Conservation (phyloP, 116 monocot species). For the Trichopus zeylanicus region DNA sequence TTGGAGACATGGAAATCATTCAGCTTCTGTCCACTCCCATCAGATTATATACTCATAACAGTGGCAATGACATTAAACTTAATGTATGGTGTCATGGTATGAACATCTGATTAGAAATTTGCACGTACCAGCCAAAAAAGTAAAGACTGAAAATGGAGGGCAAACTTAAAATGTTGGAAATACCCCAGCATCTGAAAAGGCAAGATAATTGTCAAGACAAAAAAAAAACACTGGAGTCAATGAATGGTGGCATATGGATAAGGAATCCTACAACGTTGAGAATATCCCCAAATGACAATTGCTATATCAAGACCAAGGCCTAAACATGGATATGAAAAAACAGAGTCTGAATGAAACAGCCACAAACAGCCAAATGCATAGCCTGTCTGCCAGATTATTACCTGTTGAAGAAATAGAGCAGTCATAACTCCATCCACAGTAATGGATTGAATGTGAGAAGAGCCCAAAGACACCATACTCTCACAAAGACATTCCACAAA, state of each 20-base stretch:
- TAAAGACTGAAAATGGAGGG: conserved; percentile 84
- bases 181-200: conserved; percentile 85
- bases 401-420: conserved; percentile 75
- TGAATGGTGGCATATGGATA: no score
- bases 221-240: no score
- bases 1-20: not conserved
- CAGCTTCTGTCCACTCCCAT: not conserved
- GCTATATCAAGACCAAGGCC: conserved; percentile 1
- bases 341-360: no score
- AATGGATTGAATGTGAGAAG: conserved; percentile 69
- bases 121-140: conserved; percentile 86
- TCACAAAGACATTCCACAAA: conserved; percentile 82
- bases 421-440: conserved; percentile 27
- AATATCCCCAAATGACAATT: no score
- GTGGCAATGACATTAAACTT: not conserved
- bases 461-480: conserved; percentile 75
- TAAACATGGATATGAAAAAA: no score
- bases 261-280: no score
- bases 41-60: not conserved
- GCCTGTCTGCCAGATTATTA: not conserved
- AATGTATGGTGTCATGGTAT: not conserved
- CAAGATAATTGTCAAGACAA: not conserved
- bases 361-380: not conserved
- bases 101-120: not conserved
- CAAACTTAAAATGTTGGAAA: conserved; percentile 81